Evolutionary conservation across 2,329 filamentous ascomycete species (phyloP).

Genomic region (Lecanicillium sp.): DNA sequence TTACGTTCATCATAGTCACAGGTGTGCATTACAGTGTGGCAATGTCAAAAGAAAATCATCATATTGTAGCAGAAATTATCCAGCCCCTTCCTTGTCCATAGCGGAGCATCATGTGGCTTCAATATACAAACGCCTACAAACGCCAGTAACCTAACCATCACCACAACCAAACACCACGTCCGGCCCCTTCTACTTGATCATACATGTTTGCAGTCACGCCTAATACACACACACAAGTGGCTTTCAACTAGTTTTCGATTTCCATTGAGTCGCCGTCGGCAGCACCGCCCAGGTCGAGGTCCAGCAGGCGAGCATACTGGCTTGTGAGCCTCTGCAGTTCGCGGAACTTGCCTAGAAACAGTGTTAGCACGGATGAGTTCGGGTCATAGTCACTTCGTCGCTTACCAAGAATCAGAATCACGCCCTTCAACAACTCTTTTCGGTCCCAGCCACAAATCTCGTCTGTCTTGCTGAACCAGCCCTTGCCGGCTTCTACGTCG

Average conservation of each 20-base stretch:
- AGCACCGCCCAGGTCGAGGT: constrained; percentile 47
- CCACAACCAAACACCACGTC: not conserved
- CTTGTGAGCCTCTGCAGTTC: constrained; percentile 93
- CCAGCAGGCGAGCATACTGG: constrained; percentile 82
- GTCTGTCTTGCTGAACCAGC: constrained; percentile 62
- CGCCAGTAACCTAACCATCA: constrained; percentile 4
- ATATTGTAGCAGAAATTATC: not conserved
- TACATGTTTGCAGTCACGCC: constrained; percentile 5
- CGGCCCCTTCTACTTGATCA: constrained; percentile 9
- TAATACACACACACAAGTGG: not conserved
- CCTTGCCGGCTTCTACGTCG: constrained; percentile 41
- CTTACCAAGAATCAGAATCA: constrained; percentile 87
- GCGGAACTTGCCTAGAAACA: constrained; percentile 73
- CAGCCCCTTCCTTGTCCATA: not conserved
- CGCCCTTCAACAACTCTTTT: constrained; percentile 79
- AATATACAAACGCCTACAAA: constrained; percentile 12
- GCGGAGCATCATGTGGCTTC: not conserved
- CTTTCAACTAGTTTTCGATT: constrained; percentile 27
- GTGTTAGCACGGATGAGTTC: constrained; percentile 26
- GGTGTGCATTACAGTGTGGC: not conserved
- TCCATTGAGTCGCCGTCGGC: constrained; percentile 40
- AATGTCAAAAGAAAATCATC: not conserved
- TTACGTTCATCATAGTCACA: too few relatives aligned
- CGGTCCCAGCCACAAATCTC: constrained; percentile 87
- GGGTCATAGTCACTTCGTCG: constrained; percentile 18